Percentiles rank a stretch among this genome's conserved stretches.
Evolutionary conservation across 768 basidiomycete species (phyloP).

Genomic region (Suillus occidentalis): DNA sequence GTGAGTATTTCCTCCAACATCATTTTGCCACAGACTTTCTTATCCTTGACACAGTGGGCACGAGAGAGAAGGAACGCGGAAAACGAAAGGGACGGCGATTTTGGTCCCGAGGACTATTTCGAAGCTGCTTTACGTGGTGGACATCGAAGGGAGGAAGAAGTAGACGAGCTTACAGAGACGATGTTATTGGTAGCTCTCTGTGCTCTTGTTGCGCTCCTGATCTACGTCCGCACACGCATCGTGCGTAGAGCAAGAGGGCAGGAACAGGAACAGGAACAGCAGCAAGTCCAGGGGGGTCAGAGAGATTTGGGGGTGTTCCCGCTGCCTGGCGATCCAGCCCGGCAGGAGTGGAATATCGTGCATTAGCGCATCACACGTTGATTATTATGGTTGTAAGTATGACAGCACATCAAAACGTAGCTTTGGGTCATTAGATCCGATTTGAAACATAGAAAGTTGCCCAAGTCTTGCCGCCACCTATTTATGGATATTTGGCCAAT

Average conservation of each 20-base stretch:
- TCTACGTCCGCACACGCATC: conserved; percentile 79
- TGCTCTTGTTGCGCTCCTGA: conserved; percentile 66
- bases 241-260: conserved; percentile 71
- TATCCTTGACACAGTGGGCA: conserved; percentile 59
- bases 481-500: not conserved
- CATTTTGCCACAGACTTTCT: conserved; percentile 1
- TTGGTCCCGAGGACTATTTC: conserved; percentile 82
- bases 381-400: not conserved
- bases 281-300: conserved; percentile 34
- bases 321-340: conserved; percentile 60
- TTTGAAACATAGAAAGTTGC: not conserved
- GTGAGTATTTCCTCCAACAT: conserved; percentile 35
- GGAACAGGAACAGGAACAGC: conserved; percentile 48
- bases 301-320: conserved; percentile 55
- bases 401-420: not conserved
- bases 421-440: not conserved
- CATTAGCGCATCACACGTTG: conserved; percentile 33
- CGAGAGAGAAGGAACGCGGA: conserved; percentile 71
- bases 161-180: conserved; percentile 77
- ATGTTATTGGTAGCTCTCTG: conserved; percentile 75
- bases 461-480: not conserved
- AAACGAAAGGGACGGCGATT: conserved; percentile 70
- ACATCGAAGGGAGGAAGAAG: conserved; percentile 59
- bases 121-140: conserved; percentile 64
- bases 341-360: conserved; percentile 65